Percentiles rank a stretch among this genome's conserved stretches.
These are phyloP conservation scores for Paracamarosporium sp. DNA, from an alignment of 2,329 filamentous ascomycete species.

Conservation along the genomic window DNA sequence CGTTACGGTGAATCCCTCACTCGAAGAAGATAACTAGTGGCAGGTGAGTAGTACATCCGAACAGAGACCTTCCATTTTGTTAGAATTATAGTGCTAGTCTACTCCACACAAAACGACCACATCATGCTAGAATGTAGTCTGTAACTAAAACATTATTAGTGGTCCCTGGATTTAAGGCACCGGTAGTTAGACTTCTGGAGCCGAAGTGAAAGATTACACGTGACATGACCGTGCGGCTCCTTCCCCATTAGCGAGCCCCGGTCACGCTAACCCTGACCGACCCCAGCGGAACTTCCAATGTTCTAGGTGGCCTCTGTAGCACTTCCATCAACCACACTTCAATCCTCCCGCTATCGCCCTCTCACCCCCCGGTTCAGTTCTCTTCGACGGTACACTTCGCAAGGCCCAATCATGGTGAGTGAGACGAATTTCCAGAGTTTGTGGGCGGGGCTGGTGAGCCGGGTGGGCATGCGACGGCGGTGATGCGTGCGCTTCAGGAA, in stretches of 20 bases:
- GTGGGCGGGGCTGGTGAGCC: background rate
- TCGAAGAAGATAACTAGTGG: too few relatives aligned
- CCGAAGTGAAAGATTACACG: background rate
- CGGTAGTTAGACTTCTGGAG: too few relatives aligned
- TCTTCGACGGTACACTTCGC: conserved; percentile 5
- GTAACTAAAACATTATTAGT: too few relatives aligned
- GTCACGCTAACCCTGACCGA: conserved; percentile 6
- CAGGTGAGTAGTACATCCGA: too few relatives aligned
- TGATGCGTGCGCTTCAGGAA: background rate
- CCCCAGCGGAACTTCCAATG: conserved; percentile 1
- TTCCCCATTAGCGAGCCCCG: conserved; percentile 11
- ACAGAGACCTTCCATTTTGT: too few relatives aligned
- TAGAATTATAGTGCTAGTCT: too few relatives aligned
- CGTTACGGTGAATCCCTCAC: too few relatives aligned
- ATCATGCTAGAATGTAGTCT: too few relatives aligned
- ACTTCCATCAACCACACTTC: conserved; percentile 16
- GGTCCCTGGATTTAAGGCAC: too few relatives aligned
- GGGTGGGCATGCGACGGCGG: background rate
- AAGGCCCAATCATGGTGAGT: conserved; percentile 27
- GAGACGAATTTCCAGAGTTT: background rate
- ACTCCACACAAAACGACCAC: too few relatives aligned
- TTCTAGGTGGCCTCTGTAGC: conserved; percentile 28
- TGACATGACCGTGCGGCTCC: conserved; percentile 8
- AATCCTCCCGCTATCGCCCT: conserved; percentile 15
- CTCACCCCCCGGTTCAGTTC: conserved; percentile 7